Conservation (phyloP, 2,329 filamentous ascomycete species). For the Exserohilum turcica region DNA sequence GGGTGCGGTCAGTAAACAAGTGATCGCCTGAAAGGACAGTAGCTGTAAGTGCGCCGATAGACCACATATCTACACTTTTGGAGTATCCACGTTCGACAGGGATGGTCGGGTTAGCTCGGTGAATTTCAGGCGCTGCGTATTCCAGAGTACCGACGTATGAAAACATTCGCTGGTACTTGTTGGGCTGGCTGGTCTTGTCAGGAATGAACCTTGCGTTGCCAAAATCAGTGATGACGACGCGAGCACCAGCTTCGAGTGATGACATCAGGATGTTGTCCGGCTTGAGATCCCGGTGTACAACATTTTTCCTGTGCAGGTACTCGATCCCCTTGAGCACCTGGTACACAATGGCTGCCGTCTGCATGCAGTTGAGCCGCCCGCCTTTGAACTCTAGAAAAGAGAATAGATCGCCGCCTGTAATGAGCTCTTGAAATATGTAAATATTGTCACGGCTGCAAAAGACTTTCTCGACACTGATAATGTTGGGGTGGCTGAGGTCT, state of each 20-base stretch:
- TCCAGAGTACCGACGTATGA: constrained; percentile 61
- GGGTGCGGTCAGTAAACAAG: constrained; percentile 50
- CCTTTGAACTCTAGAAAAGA: constrained; percentile 62
- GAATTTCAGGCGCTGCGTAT: constrained; percentile 61
- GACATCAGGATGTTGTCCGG: constrained; percentile 68
- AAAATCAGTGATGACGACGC: constrained; percentile 66
- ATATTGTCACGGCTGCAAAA: constrained; percentile 59
- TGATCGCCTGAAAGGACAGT: constrained; percentile 58
- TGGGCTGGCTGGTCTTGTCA: constrained; percentile 5
- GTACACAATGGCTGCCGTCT: constrained; percentile 59
- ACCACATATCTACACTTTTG: constrained; percentile 66
- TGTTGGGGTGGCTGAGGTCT: constrained; percentile 64
- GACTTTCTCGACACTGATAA: constrained; percentile 62
- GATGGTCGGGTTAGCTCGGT: constrained; percentile 36
- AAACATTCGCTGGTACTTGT: constrained; percentile 54
- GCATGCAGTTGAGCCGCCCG: constrained; percentile 53
- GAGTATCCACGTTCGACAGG: constrained; percentile 55
- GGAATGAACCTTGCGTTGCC: constrained; percentile 58
- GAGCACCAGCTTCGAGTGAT: constrained; percentile 55
- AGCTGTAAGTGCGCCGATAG: constrained; percentile 61
- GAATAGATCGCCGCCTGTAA: constrained; percentile 65
- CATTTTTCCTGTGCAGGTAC: constrained; percentile 60
- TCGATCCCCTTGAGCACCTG: constrained; percentile 64
- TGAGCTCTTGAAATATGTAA: constrained; percentile 66
- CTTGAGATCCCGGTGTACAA: constrained; percentile 67